Base-by-base conservation (phyloP, 2,329 filamentous ascomycete genomes). In the Fusarium sp. region DNA sequence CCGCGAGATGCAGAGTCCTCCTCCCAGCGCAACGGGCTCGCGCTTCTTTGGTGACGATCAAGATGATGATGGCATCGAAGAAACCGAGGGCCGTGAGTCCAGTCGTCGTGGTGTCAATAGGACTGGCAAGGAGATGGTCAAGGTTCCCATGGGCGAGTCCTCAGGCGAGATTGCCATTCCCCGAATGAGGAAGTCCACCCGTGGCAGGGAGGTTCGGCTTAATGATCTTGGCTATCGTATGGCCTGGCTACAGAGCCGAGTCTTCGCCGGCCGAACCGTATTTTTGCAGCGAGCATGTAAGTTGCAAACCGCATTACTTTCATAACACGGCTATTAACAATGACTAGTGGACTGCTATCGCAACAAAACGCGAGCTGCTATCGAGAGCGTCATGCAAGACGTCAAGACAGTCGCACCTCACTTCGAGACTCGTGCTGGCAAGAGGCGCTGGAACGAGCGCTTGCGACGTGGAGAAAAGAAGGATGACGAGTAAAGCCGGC, bases 141-240 rank as follows among this genome's bases (percentile, higher is more conserved):
- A 87, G 72, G 89, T 92, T 11, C 88, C 88, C 11, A 82, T 90
- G 68, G 74, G 74, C 15, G 92, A 95, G 69, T 91, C 91, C n/a
- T 83, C 94, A 63, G 85, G 85, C 20, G 90, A 93, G 74, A 84
- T 96, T 36, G 87, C 89, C 3, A 90, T 96, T 39, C 93, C 94
- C 25, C 86, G 89, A 59, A 89, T 94, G 78, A 89, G 89, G 48
- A 89, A 87, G 75, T 82, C 84, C 42, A 87, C 88, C 70, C 88
- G 93, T 48, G 87, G 85, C 48, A 96, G 93, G 81, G 95, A 98
- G 77, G 89, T 96, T n/a, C 88, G 92, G 47, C 82, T 98, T 64
- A 98, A 98, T 76, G 94, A 98, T 75, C 82, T 98, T 43, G 95
- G 94, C 4, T 97, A 96, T 78, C 89, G 95, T 45, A 96, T 99